Base-by-base conservation (phyloP, 2,329 filamentous ascomycete species). In the Pseudopithomyces maydicus region DNA sequence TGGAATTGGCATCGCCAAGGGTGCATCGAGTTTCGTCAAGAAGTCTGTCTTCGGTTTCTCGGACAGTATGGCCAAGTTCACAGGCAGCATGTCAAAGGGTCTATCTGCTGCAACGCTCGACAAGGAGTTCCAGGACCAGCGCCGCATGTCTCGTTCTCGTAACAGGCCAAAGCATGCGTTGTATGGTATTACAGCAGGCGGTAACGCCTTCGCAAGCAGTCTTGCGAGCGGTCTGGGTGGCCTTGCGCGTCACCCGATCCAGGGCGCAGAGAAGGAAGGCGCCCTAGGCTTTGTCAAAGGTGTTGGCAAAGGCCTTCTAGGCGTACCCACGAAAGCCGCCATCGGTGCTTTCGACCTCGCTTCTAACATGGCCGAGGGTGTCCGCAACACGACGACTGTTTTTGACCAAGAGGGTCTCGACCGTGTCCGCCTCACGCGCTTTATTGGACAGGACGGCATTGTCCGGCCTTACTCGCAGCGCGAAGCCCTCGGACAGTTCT, bases 11-110 rank as follows among this genome's bases (percentile, higher is more conserved):
- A 96, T 99, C 61, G 96, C 95, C 35, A 97, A 97, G 77, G 95
- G 95, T 38, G 95, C 96, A 11, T 94, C 92, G 0, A 97, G 92
- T 63, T 98, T 99, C 71, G 90, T 97, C 65, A 99, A 99, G 83
- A 99, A 99, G 79, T 96, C 92, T 0, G 94, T 99, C 11, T 99
- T 97, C 76, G 96, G 95, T 44, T 91, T 99, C 74, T 96, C 90
- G 1, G 96, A 99, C 80, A 97, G 92, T 70, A 93, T 99, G 80
- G 95, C 93, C 66, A 99, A 99, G 74, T 91, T 98, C 74, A 99
- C 96, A 1, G 96, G 96, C 52, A 96, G 92, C 75, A 90, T 99
- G 77, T 96, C 93, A 65, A 99, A 99, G 79, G 95, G 95, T 57
- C 86, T 99, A 46, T 92, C 95, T 2, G 95, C 93, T 33, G 95